Conservation (phyloP, 148 eudicot species). For the Amaranthus cruentus region DNA sequence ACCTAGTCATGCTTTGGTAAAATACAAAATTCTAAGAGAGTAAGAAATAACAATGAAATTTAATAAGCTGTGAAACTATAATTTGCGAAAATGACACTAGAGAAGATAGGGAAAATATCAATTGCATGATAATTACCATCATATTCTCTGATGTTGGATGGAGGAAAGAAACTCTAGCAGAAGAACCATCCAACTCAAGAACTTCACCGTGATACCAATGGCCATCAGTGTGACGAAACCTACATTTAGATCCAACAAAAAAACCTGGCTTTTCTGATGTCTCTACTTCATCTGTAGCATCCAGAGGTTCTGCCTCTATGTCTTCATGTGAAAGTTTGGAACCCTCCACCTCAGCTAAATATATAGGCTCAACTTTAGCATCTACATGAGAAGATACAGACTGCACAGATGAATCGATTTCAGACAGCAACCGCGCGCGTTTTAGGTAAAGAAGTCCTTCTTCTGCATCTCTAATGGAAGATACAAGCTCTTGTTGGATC, state of each 20-base stretch:
- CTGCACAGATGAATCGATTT: constrained; percentile 56
- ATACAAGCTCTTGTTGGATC: constrained; percentile 80
- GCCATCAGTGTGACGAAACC: constrained; percentile 87
- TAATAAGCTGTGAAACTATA: background rate
- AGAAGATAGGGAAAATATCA: background rate
- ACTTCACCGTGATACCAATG: constrained; percentile 81
- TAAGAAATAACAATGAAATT: background rate
- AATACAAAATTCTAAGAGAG: background rate
- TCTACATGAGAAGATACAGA: constrained; percentile 27
- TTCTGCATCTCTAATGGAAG: constrained; percentile 73
- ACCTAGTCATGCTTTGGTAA: background rate
- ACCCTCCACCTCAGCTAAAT: constrained; percentile 31
- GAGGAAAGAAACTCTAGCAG: constrained; percentile 72
- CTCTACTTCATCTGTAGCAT: constrained; percentile 43
- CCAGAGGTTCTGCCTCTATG: constrained; percentile 43
- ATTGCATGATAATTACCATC: constrained; percentile 53
- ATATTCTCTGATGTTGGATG: constrained; percentile 76
- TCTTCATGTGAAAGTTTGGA: constrained; percentile 28
- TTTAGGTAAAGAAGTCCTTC: constrained; percentile 78
- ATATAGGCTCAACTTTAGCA: constrained; percentile 42
- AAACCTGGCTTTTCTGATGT: constrained; percentile 42
- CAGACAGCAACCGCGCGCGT: constrained; percentile 68
- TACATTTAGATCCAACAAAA: constrained; percentile 81
- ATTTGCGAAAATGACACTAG: background rate
- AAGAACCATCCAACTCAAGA: constrained; percentile 49